phyloP scores from a whole-genome alignment of 805 yeast species.

The Wickerhamiella parazyma region DNA sequence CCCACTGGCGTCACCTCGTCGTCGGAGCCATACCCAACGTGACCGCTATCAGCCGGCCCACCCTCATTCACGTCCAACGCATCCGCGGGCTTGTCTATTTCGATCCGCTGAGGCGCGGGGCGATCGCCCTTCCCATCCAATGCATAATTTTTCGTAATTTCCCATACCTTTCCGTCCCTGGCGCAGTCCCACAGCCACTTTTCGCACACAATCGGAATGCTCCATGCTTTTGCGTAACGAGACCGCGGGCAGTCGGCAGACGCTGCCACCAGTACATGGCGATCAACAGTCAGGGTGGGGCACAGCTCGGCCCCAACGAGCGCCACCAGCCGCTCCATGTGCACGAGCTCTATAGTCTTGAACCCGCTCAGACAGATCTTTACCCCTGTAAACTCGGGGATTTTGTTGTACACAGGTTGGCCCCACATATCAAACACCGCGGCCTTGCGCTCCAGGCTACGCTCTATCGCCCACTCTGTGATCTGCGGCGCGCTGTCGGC shows the following conservation, averaged over 20 bases:
- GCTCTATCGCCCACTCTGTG: conserved; percentile 74
- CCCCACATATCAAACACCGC: conserved; percentile 49
- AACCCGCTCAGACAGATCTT: conserved; percentile 55
- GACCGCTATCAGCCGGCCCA: background rate
- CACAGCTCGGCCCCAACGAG: conserved; percentile 39
- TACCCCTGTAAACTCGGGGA: conserved; percentile 18
- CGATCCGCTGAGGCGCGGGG: background rate
- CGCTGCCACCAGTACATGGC: conserved; percentile 40
- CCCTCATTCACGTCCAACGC: background rate
- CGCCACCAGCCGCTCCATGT: conserved; percentile 48
- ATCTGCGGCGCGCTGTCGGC: conserved; percentile 27
- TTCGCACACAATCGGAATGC: conserved; percentile 27
- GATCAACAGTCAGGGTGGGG: conserved; percentile 34
- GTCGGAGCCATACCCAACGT: conserved; percentile 6
- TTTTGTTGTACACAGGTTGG: conserved; percentile 24
- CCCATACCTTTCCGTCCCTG: background rate
- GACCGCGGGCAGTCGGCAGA: conserved; percentile 22
- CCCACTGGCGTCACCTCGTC: conserved; percentile 2
- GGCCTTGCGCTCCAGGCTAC: conserved; percentile 45
- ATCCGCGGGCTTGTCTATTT: background rate
- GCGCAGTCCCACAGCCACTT: conserved; percentile 30
- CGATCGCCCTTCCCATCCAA: conserved; percentile 6
- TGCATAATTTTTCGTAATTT: background rate
- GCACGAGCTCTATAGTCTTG: conserved; percentile 61
- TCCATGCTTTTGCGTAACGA: conserved; percentile 25